phyloP scores from a whole-genome alignment of 2,329 filamentous ascomycete genomes.

The Colletotrichum cordylinicola region DNA sequence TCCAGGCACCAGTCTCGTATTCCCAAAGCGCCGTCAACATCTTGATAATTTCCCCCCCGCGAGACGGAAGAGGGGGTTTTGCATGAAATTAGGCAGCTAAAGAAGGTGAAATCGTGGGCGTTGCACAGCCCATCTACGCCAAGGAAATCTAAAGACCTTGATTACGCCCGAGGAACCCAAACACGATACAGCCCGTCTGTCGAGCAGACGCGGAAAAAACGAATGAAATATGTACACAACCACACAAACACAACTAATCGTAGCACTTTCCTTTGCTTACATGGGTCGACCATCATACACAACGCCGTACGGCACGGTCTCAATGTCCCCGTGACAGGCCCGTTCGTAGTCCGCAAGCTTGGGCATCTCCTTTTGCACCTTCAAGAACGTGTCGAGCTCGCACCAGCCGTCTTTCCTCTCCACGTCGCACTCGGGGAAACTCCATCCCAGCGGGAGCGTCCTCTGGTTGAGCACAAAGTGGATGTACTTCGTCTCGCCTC shows the following conservation, averaged over 20 bases:
- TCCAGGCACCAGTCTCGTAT: neutral
- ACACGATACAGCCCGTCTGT: neutral
- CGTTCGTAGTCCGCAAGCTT: slow-evolving; percentile 66
- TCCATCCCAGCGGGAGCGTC: slow-evolving; percentile 71
- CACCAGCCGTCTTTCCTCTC: slow-evolving; percentile 77
- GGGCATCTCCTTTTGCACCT: slow-evolving; percentile 64
- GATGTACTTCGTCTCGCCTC: slow-evolving; percentile 68
- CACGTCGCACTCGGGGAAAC: slow-evolving; percentile 68
- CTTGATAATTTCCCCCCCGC: neutral
- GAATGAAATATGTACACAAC: neutral
- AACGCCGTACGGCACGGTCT: slow-evolving; percentile 39
- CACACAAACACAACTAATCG: neutral
- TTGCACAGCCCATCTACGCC: neutral
- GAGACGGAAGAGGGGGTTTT: neutral
- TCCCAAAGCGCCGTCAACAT: neutral
- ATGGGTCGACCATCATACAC: slow-evolving; percentile 43
- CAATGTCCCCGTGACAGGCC: slow-evolving; percentile 67
- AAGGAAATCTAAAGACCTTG: neutral
- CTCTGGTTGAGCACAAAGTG: slow-evolving; percentile 79
- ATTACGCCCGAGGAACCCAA: neutral
- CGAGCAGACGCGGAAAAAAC: neutral
- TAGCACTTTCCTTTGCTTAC: slow-evolving; percentile 6
- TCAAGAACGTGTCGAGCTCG: slow-evolving; percentile 71
- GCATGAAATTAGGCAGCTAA: neutral
- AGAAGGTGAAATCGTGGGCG: neutral